Evolutionary conservation across 305 asterid genomes (phyloP), one percentile per base, ranked within the genome.

Genomic region (Fraxinus baroniana): DNA sequence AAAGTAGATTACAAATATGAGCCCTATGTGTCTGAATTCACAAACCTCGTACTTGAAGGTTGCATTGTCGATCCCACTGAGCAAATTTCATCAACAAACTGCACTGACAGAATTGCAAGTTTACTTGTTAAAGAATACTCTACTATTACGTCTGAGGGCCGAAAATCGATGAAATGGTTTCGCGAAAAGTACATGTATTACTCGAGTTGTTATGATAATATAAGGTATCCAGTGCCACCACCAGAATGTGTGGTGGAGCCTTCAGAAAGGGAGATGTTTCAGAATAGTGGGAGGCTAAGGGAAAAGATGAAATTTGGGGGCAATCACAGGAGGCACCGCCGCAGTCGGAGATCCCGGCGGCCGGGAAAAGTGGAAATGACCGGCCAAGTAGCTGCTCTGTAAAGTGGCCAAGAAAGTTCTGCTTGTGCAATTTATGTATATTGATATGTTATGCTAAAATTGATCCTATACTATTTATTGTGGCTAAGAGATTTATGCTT

Each of bases 51-150:
- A n/a, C 95, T 95, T 7, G 88, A 92, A 33, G 98, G 99, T 3
- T 94, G 99, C 81, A 28, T 87, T 12, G 97, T 95, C 0, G 97
- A 95, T 71, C 98, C 97, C 1, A 46, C 79, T 6, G 99, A 95
- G 64, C 97, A 93, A 73, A 66, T 95, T n/a, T 78, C 86, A 0
- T 93, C 98, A 2, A 86, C 93, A 15, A 91, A 95, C 73, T 94
- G 98, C 80, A 87, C 95, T 2, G 90, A 82, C 62, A 60, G 57
- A 1, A 86, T 83, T 0, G 86, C 84, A 0, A 68, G 35, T 0
- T 44, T 94, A 13, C 79, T 85, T 76, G 77, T 86, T 7, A 78
- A 74, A 17, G 90, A 89, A 8, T 92, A 79, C 77, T 80, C 94
- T 7, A 22, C 79, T 44, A 76, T 93, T 78, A 85, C 89, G 1